Evolutionary conservation across 1,284 basidiomycete genomes (phyloP).

Genomic region (Microbotryum violaceum): DNA sequence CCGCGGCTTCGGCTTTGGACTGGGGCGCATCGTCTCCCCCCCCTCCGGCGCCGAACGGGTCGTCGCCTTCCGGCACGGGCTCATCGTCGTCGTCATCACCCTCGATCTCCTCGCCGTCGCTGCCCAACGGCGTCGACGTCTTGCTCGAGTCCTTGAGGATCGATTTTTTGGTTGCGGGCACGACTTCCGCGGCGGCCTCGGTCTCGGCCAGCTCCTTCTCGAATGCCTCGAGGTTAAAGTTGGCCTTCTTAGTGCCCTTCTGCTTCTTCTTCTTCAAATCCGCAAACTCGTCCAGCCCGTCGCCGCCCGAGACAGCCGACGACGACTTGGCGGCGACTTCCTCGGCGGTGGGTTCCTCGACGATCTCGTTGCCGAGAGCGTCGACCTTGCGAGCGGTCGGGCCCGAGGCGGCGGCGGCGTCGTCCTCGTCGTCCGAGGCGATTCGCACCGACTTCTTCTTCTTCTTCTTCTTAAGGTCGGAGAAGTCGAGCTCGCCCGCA

Average conservation of each 20-base stretch:
- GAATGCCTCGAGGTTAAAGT: conserved; percentile 56
- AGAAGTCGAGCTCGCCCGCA: conserved; percentile 42
- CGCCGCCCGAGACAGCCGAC: conserved; percentile 31
- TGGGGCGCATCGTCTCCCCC: conserved; percentile 64
- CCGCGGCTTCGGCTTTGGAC: conserved; percentile 47
- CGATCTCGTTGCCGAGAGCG: conserved; percentile 68
- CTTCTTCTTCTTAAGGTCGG: conserved; percentile 48
- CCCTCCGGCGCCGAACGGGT: conserved; percentile 48
- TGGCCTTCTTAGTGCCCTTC: conserved; percentile 43
- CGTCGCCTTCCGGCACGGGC: conserved; percentile 47
- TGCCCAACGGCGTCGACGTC: conserved; percentile 21
- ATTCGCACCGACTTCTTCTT: conserved; percentile 42
- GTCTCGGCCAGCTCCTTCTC: conserved; percentile 72
- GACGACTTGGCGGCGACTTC: conserved; percentile 22
- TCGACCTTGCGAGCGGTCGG: conserved; percentile 11
- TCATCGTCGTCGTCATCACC: conserved; percentile 56
- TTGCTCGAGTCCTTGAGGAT: conserved; percentile 15
- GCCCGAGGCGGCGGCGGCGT: conserved; percentile 1
- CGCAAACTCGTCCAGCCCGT: conserved; percentile 41
- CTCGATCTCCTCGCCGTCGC: conserved; percentile 42
- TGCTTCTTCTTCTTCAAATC: conserved; percentile 45
- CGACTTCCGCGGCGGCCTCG: conserved; percentile 25
- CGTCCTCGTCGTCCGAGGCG: conserved; percentile 22
- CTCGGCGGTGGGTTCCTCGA: conserved; percentile 56
- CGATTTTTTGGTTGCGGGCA: conserved; percentile 6